These are phyloP conservation scores for Globisporangium paddicum DNA, from an alignment of 352 stramenopile genomes.

Conservation along the genomic window DNA sequence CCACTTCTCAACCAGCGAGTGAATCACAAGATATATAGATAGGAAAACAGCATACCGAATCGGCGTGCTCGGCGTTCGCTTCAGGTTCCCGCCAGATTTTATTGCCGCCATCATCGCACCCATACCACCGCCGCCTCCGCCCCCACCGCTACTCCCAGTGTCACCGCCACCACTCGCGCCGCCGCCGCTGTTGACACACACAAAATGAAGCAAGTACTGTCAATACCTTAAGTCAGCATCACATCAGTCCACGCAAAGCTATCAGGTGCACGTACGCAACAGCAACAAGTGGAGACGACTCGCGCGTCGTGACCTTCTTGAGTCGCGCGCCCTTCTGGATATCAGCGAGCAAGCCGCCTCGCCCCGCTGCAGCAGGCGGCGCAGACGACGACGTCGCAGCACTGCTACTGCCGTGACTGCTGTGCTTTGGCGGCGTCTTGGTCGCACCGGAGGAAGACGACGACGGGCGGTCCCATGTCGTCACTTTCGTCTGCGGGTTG, in stretches of 20 bases:
- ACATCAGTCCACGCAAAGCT: not conserved
- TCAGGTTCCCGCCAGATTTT: slow-evolving; percentile 60
- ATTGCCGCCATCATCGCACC: slow-evolving; percentile 71
- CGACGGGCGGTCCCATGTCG: slow-evolving; percentile 73
- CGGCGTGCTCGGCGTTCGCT: slow-evolving; percentile 32
- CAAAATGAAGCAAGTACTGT: not conserved
- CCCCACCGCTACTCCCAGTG: slow-evolving; percentile 13
- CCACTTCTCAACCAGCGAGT: not conserved
- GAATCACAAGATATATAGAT: too few relatives aligned
- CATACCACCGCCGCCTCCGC: slow-evolving; percentile 36
- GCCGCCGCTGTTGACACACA: slow-evolving; percentile 3
- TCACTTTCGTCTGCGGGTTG: slow-evolving; percentile 85
- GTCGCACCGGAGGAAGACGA: slow-evolving; percentile 15
- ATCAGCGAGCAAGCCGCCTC: slow-evolving; percentile 52
- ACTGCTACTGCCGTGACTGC: slow-evolving; percentile 22
- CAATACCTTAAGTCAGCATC: not conserved
- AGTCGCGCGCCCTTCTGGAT: slow-evolving; percentile 68
- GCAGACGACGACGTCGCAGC: slow-evolving; percentile 5
- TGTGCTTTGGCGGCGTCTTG: slow-evolving; percentile 36
- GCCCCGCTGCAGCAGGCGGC: slow-evolving; percentile 25
- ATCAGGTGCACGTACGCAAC: slow-evolving; percentile 22
- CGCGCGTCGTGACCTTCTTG: slow-evolving; percentile 76
- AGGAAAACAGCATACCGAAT: too few relatives aligned
- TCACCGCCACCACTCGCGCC: slow-evolving; percentile 8
- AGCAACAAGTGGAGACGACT: slow-evolving; percentile 55